These are phyloP conservation scores for Sporothrix luriei DNA, from an alignment of 2,329 filamentous ascomycete genomes.

Conservation along the genomic window DNA sequence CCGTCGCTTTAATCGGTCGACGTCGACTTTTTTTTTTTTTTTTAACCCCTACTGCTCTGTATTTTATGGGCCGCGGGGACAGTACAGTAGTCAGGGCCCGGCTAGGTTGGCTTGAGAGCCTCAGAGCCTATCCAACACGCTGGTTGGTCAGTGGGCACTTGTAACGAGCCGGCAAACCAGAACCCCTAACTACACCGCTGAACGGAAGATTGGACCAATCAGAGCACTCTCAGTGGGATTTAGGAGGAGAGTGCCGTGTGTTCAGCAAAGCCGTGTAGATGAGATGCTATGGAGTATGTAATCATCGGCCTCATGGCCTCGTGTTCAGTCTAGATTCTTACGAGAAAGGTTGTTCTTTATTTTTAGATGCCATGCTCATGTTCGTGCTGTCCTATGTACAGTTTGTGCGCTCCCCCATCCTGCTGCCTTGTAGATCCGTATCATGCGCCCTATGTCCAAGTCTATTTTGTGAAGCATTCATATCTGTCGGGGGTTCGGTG, in stretches of 20 bases:
- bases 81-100: constrained; percentile 4
- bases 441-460: constrained; percentile 24
- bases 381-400: background rate
- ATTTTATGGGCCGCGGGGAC: constrained; percentile 23
- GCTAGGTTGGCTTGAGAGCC: background rate
- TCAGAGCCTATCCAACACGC: background rate
- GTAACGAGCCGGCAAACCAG: background rate
- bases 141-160: background rate
- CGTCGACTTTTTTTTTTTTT: constrained; percentile 28
- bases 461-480: constrained; percentile 18
- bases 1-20: background rate
- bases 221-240: background rate
- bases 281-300: background rate
- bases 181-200: background rate
- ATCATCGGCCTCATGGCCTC: background rate
- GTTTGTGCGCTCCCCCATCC: background rate
- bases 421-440: background rate
- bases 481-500: background rate
- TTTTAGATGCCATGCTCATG: background rate
- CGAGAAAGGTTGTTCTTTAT: background rate
- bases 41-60: too few species aligned
- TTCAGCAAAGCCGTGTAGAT: background rate
- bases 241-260: background rate
- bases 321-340: background rate
- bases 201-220: background rate